phyloP scores from a whole-genome alignment of 2,329 filamentous ascomycete genomes.

The Penicillium sp. region DNA sequence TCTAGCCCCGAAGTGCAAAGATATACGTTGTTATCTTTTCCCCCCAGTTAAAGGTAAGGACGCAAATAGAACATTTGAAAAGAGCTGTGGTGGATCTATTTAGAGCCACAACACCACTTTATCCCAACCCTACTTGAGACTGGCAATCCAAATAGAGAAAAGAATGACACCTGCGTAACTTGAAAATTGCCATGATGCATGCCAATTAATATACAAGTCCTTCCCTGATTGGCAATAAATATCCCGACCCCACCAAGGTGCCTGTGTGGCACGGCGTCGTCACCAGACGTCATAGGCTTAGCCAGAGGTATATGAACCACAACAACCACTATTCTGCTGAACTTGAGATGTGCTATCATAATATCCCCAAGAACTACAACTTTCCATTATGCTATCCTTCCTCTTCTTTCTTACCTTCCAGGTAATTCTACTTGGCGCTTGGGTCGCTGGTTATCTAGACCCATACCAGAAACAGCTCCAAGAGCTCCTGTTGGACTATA shows the following conservation, averaged over 20 bases:
- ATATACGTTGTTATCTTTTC: not conserved
- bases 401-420: slow-evolving; percentile 20
- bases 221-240: not conserved
- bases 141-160: not conserved
- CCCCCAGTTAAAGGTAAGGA: not conserved
- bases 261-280: slow-evolving; percentile 11
- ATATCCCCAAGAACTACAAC: not conserved
- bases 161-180: not conserved
- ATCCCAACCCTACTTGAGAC: too few relatives aligned
- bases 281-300: slow-evolving; percentile 26
- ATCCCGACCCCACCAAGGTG: not conserved
- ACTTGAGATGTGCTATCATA: not conserved
- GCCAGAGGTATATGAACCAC: slow-evolving; percentile 3
- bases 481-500: slow-evolving; percentile 29
- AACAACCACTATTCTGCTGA: not conserved
- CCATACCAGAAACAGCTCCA: slow-evolving; percentile 31
- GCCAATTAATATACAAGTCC: not conserved
- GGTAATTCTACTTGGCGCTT: slow-evolving; percentile 22
- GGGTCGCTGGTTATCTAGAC: slow-evolving; percentile 33
- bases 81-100: not conserved
- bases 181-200: not conserved
- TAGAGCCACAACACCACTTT: not conserved
- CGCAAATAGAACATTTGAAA: not conserved
- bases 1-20: not conserved
- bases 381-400: slow-evolving; percentile 17